These are phyloP conservation scores for Chaetoscypha palmicola DNA, from an alignment of 2,329 filamentous ascomycete species.

Conservation along the genomic window DNA sequence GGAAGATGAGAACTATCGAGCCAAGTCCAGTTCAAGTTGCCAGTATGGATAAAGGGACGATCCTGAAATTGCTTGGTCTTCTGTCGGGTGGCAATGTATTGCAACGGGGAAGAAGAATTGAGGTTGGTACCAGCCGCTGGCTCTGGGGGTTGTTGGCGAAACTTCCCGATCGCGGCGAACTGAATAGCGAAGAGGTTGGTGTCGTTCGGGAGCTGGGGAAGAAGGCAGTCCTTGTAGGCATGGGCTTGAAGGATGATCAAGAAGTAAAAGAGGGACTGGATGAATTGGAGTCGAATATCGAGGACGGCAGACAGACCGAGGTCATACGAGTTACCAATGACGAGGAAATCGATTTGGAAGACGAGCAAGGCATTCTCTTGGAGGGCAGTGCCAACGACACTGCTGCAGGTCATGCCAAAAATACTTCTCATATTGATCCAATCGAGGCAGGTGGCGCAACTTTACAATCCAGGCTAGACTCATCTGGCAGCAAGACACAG, in stretches of 20 bases:
- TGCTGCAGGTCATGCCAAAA: not conserved
- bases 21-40: constrained; percentile 54
- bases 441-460: not conserved
- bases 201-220: constrained; percentile 74
- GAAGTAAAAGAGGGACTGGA: constrained; percentile 35
- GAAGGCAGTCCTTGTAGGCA: constrained; percentile 53
- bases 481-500: not conserved
- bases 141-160: constrained; percentile 75
- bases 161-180: constrained; percentile 65
- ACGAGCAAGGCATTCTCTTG: constrained; percentile 2
- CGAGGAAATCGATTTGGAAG: constrained; percentile 14
- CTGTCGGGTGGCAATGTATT: constrained; percentile 52
- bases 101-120: constrained; percentile 52
- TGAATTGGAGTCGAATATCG: constrained; percentile 41
- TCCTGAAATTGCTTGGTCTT: constrained; percentile 59
- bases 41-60: constrained; percentile 58
- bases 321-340: constrained; percentile 19
- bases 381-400: not conserved
- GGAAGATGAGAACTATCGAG: constrained; percentile 44
- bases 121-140: constrained; percentile 70
- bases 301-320: constrained; percentile 25
- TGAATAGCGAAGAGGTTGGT: constrained; percentile 69
- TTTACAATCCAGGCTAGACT: not conserved
- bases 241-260: constrained; percentile 29
- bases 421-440: not conserved